Conservation (phyloP, 495 filamentous ascomycete species). For the Lasiosphaeris hirsuta region DNA sequence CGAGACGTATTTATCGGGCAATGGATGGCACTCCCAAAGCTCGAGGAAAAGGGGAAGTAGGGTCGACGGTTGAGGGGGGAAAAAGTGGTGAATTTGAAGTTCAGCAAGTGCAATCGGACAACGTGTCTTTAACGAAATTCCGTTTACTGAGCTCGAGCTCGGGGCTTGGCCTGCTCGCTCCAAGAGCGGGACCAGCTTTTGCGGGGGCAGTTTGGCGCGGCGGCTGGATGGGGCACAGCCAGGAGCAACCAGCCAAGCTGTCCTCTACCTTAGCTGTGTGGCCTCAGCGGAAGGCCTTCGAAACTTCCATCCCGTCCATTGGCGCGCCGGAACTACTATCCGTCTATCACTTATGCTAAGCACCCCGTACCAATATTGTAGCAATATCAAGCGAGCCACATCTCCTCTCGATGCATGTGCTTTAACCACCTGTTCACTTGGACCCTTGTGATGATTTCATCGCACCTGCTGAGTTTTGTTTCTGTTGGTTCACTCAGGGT, state of each 20-base stretch:
- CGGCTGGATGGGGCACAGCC: conserved; percentile 14
- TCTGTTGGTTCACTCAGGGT: too few species aligned
- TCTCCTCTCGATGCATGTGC: not conserved
- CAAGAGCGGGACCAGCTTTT: conserved; percentile 18
- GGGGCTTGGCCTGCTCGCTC: conserved; percentile 12
- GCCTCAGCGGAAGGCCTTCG: conserved; percentile 26
- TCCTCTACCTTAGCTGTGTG: conserved; percentile 8
- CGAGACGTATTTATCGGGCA: conserved; percentile 20
- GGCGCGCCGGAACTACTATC: conserved; percentile 10
- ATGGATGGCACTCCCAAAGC: conserved; percentile 43
- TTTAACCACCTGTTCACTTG: not conserved
- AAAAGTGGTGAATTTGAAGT: conserved; percentile 35
- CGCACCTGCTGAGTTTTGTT: not conserved
- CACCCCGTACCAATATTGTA: not conserved
- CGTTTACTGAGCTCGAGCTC: conserved; percentile 17
- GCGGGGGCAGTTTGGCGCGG: conserved; percentile 21
- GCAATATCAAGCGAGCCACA: not conserved
- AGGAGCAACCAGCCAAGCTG: conserved; percentile 11
- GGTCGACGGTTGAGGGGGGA: conserved; percentile 25
- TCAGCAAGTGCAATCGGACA: conserved; percentile 28
- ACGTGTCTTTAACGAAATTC: conserved; percentile 33
- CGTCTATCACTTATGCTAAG: conserved; percentile 16
- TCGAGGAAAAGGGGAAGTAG: conserved; percentile 35
- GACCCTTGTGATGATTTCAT: not conserved
- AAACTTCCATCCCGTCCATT: conserved; percentile 31